These are phyloP conservation scores for Zizania latifolia DNA, from an alignment of 176 grass and related monocot species.

Conservation along the genomic window DNA sequence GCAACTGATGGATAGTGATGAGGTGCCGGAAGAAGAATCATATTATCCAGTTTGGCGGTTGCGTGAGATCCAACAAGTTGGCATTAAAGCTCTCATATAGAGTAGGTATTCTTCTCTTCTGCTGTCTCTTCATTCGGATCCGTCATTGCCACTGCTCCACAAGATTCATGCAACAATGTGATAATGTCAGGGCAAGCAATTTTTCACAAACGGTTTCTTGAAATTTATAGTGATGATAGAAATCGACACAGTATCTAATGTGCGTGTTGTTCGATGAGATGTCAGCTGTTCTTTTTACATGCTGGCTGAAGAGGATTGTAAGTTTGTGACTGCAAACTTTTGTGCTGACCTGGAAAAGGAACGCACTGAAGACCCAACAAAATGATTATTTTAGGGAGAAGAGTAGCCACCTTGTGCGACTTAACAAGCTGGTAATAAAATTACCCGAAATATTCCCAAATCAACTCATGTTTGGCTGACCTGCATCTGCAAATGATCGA, in stretches of 20 bases:
- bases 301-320: neutral
- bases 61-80: conserved; percentile 84
- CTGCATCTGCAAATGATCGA: no score
- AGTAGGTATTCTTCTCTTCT: neutral
- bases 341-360: neutral
- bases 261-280: neutral
- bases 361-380: neutral
- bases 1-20: conserved; percentile 67
- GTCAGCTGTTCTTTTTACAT: conserved; percentile 16
- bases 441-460: no score
- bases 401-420: no score
- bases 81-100: conserved; percentile 87
- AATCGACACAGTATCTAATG: neutral
- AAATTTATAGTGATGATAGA: neutral
- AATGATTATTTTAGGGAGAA: neutral
- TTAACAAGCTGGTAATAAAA: neutral
- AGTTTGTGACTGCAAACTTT: neutral
- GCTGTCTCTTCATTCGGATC: neutral
- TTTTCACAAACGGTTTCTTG: conserved; percentile 16
- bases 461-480: no score
- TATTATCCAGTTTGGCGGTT: conserved; percentile 77
- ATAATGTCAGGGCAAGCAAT: conserved; percentile 16
- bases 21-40: conserved; percentile 76
- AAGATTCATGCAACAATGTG: neutral
- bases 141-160: neutral